These are phyloP conservation scores for Citrullus colocynthis DNA, from an alignment of 306 rosid species.

Conservation along the genomic window DNA sequence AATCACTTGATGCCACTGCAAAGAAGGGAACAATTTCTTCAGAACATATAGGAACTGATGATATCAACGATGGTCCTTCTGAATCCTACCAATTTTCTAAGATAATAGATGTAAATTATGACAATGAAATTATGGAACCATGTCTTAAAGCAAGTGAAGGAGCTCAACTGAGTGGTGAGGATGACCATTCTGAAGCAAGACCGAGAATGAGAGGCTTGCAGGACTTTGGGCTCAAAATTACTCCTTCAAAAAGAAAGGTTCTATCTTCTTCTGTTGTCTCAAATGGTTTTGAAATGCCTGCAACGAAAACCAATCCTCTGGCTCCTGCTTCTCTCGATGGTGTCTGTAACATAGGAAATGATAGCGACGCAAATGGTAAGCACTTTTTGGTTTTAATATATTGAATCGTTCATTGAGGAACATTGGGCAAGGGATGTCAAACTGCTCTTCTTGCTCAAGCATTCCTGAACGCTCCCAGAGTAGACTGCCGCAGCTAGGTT, in stretches of 20 bases:
- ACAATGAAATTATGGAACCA: constrained; percentile 21
- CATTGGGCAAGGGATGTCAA: constrained; percentile 17
- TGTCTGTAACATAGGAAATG: constrained; percentile 24
- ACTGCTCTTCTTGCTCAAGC: constrained; percentile 18
- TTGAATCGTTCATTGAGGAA: constrained; percentile 19
- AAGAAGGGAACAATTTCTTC: constrained; percentile 26
- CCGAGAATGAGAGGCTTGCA: constrained; percentile 62
- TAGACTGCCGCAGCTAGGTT: constrained; percentile 11
- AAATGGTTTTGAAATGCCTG: constrained; percentile 30
- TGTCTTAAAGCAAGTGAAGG: constrained; percentile 27
- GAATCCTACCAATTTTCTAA: constrained; percentile 20
- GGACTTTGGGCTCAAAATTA: constrained; percentile 36
- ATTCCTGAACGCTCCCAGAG: constrained; percentile 20
- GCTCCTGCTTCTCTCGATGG: constrained; percentile 24
- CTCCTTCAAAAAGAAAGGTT: constrained; percentile 33
- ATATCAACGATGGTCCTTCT: constrained; percentile 18
- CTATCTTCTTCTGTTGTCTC: constrained; percentile 26
- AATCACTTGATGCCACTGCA: constrained; percentile 22
- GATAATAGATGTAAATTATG: constrained; percentile 16
- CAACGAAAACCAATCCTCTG: constrained; percentile 25
- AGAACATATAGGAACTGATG: constrained; percentile 24
- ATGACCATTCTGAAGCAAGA: constrained; percentile 29
- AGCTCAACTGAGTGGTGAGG: constrained; percentile 33
- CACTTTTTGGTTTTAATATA: constrained; percentile 14
- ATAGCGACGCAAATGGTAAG: constrained; percentile 26